Evolutionary conservation across 1,139 yeast species (phyloP).

Genomic region (Hemisphaericaspora xylofermentans): DNA sequence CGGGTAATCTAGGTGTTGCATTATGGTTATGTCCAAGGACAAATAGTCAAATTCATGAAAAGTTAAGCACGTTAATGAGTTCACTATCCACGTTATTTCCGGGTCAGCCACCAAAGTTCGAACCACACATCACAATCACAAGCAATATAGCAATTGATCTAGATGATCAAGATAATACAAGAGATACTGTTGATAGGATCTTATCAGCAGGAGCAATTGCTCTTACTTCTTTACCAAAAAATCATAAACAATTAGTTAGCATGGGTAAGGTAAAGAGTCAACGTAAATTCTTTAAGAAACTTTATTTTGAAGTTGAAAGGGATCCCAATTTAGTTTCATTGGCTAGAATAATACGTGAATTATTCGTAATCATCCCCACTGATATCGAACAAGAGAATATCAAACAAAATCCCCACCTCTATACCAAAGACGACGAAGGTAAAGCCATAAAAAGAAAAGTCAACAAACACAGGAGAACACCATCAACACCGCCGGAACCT

Average conservation of each 20-base stretch:
- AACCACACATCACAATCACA: constrained; percentile 78
- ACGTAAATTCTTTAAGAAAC: constrained; percentile 57
- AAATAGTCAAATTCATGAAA: constrained; percentile 54
- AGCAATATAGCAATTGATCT: constrained; percentile 51
- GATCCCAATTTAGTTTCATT: constrained; percentile 62
- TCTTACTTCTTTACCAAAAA: constrained; percentile 44
- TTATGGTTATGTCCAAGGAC: constrained; percentile 76
- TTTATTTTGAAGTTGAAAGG: constrained; percentile 55
- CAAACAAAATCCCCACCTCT: constrained; percentile 41
- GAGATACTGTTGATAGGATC: constrained; percentile 58
- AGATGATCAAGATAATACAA: constrained; percentile 36
- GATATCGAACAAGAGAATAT: constrained; percentile 37
- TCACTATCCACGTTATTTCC: constrained; percentile 71
- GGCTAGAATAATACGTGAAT: constrained; percentile 68
- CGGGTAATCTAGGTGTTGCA: constrained; percentile 47
- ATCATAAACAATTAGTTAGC: constrained; percentile 37
- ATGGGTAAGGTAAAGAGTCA: constrained; percentile 41
- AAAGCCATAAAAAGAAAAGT: constrained; percentile 26
- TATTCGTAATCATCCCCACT: constrained; percentile 53
- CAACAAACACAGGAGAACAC: constrained; percentile 19
- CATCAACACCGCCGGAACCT: constrained; percentile 8
- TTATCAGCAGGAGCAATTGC: constrained; percentile 70
- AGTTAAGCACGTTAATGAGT: constrained; percentile 57
- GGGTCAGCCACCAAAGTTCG: constrained; percentile 62
- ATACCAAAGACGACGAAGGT: constrained; percentile 37